Evolutionary conservation across 306 rosid species (phyloP), one percentile per base, ranked within the genome.

Genomic region (Castanea mollissima): DNA sequence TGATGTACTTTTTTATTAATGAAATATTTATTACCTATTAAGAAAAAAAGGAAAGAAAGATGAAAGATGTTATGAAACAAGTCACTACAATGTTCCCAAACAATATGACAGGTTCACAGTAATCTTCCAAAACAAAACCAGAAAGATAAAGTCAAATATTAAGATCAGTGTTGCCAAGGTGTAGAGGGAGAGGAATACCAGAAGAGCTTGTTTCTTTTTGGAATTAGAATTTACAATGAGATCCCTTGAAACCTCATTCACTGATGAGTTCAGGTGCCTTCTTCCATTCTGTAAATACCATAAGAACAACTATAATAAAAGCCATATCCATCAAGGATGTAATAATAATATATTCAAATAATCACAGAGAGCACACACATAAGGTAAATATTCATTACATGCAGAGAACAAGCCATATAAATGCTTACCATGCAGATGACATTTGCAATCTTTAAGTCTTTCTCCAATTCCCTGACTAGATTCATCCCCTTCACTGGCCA

Each of bases 401-500:
- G 38, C 52, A 54, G 59, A 79, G 60, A 52, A 70, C 65, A 87
- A 21, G 19, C 69, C 80, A 71, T 55, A 27, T 46, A 25, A 77
- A 82, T 69, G 73, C 88, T 85, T 86, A 96, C 99, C 98, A 88
- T 93, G 82, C 99, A 96, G 83, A 96, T 96, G 86, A 96, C 96
- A 69, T 93, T 96, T 72, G 99, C 98, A 90, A 93, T 88, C 87
- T 96, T 89, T 76, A 96, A 87, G 88, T 96, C 99, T 83, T 89
- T 93, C 85, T 96, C 99, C 89, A 96, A 84, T 85, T 96, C 99
- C 82, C 98, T 84, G 80, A 96, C 98, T 89, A 96, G 92, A 93
- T 93, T 81, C 99, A 96, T 96, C 92, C 99, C 99, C 98, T 96
- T 96, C 97, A 93, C 99, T 96, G 99, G 81, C 91, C 97, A 91